Base-by-base conservation (phyloP, 2,329 filamentous ascomycete species). In the Didymella arachidicola region DNA sequence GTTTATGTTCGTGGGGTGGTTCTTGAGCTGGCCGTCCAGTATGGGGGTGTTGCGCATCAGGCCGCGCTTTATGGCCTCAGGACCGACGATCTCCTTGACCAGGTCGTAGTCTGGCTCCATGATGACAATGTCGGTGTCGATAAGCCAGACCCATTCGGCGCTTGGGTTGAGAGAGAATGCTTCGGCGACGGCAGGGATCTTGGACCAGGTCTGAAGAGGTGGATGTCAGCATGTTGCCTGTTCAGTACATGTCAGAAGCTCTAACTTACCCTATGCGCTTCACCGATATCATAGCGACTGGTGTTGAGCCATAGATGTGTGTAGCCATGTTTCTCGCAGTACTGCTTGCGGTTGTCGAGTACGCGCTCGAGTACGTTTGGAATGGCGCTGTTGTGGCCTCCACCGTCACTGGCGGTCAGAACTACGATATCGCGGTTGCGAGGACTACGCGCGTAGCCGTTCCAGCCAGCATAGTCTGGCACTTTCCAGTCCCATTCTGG, bases 111-210 rank as follows among this genome's bases (percentile, higher is more conserved):
- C 60, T 29, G 76, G 76, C 7, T 68, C 72, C 77, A 79, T 79
- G 43, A 79, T 64, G 56, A 79, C 74, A 25, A 78, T 77, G 64
- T 79, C 77, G 32, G 77, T 71, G 63, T 79, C 77, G 51, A 79
- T 69, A 58, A 78, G 76, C 74, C 76, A 79, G 41, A 79, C 63
- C 77, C 77, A 79, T 60, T 79, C 72, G 43, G 74, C 74, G 18
- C 69, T 66, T 2, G 77, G 77, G 60, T 73, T 67, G 10, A 72
- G 72, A 50, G 72, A 69, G 62, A 79, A 79, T 7, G 76, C 74
- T 58, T 79, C 77, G 39, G 75, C 66, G 19, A 79, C 72, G 30
- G 77, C 74, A 41, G 77, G 77, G 30, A 79, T 77, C 59, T 79
- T 79, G 53, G 71, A 74, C 76, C 77, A 79, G n/a, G 68, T 71